Evolutionary conservation across 768 basidiomycete species (phyloP), one percentile per base, ranked within the genome.

Genomic region (Phaeolepiota aurea): DNA sequence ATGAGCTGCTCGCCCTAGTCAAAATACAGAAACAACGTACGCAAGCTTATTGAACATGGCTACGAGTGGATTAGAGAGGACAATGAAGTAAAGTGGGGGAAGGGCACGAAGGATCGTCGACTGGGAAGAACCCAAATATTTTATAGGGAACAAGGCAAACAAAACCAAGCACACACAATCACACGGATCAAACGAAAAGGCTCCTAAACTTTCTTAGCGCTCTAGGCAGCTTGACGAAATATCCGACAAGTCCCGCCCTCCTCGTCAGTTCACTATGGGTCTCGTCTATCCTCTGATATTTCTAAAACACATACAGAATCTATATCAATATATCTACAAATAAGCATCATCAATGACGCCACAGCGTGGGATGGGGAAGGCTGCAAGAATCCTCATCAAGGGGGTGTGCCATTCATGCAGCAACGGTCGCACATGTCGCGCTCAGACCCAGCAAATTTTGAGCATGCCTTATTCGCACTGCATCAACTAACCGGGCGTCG

Each of bases 21-120:
- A 18, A 10, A 1, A 20, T 22, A n/a, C 4, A 5, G 12, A 15
- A 14, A 19, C 3, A 0, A 54, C 69, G 11, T 38, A 76, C 77
- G 57, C 60, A 54, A 77, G 56, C 50, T 69, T 68, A 50, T 53
- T 56, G 48, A 77, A 65, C 78, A 80, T 79, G 12, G 37, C 47
- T 62, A 44, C 44, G 42, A 41, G 45, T 37, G 40, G 43, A 51
- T 43, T 21, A 50, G 42, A 44, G 46, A 42, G 42, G 54, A 54
- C 54, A 46, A 55, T 36, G 45, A 42, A 18, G 21, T 32, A 35
- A 35, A 5, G 12, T 7, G 40, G 19, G 45, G 28, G 40, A 49
- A 32, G 48, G 41, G 19, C 35, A 43, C 47, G 47, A 47, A 48
- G 42, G 43, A 40, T 44, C 39, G 52, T 49, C 45, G n/a, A 28